These are phyloP conservation scores for Neoscytalidium dimidiatum DNA, from an alignment of 2,329 filamentous ascomycete species.

Conservation along the genomic window DNA sequence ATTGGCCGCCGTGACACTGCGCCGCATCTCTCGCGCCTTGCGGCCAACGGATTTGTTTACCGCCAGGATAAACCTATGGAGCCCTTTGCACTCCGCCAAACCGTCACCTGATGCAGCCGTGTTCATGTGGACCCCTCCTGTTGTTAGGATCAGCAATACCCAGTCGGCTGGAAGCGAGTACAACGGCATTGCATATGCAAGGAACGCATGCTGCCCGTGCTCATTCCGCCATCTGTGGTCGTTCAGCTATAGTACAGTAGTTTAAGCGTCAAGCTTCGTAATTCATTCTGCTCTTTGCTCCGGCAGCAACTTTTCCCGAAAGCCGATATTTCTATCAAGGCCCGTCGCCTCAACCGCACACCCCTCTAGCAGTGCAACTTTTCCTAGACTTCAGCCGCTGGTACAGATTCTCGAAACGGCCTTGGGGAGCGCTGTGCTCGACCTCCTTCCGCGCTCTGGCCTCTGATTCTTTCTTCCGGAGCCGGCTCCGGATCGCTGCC, in stretches of 20 bases:
- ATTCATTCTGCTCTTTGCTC: too few species aligned
- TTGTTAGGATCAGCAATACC: background rate
- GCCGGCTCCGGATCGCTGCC: too few species aligned
- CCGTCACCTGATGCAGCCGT: constrained; percentile 5
- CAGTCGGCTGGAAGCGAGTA: background rate
- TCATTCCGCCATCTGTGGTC: background rate
- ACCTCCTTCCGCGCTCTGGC: too few species aligned
- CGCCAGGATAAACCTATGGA: background rate
- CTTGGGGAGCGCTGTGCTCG: too few species aligned
- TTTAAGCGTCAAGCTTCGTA: too few species aligned
- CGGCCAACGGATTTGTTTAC: background rate
- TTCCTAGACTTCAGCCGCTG: too few species aligned
- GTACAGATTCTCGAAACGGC: too few species aligned
- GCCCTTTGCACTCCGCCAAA: background rate
- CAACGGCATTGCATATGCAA: constrained; percentile 4
- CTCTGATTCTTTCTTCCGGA: too few species aligned
- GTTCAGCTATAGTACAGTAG: background rate
- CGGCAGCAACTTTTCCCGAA: too few species aligned
- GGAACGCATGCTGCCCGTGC: background rate
- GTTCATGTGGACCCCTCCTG: background rate
- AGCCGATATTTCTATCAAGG: too few species aligned
- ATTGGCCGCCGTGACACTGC: background rate
- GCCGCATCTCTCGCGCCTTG: background rate
- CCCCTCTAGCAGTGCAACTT: too few species aligned
- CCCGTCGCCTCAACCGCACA: too few species aligned